Base-by-base conservation (phyloP, 2,329 filamentous ascomycete species). In the Domatiomyces globalis region DNA sequence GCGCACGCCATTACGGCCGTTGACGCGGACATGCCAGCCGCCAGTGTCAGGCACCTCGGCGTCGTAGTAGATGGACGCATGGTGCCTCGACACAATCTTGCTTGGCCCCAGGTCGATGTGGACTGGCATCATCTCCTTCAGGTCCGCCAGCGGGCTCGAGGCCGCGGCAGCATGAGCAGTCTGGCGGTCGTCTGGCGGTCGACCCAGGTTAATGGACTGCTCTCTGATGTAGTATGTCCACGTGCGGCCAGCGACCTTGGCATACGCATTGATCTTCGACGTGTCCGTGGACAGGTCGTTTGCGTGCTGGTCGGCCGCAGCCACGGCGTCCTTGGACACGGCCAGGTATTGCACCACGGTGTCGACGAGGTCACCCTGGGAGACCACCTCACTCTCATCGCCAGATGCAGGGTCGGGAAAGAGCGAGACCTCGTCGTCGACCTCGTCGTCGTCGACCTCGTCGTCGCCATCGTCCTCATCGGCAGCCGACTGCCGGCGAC, bases 41-140 rank as follows among this genome's bases (percentile, higher is more conserved):
- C 71, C 71, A 43, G 68, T 68, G 22, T 71, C 66, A 8, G 62
- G 59, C 59, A 80, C 82, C 39, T 75, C 69, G 43, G 82, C 79
- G 61, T 87, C 79, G 62, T 85, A 92, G 58, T 76, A 80, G 49
- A 92, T 85, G 61, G 81, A 74, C 9, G 85, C 85, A 63, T 89
- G 85, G 55, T 83, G 75, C 55, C 86, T 78, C 27, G 86, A 90
- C 36, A 90, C 81, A 63, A 85, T 81, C 70, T 90, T 90, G 68
- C 79, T 85, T 0, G 86, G 86, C 1, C 86, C 85, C 29, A 98
- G 74, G 65, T 98, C 90, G 60, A 98, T 90, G 64, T 95, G 85
- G 10, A 96, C 69, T 15, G 61, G 59, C 20, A 59, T 50, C 17
- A 56, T 49, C 47, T 72, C 69, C 2, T 69, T 69, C 45, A 71